phyloP scores from a whole-genome alignment of 768 basidiomycete species.

The Zangia roseola region DNA sequence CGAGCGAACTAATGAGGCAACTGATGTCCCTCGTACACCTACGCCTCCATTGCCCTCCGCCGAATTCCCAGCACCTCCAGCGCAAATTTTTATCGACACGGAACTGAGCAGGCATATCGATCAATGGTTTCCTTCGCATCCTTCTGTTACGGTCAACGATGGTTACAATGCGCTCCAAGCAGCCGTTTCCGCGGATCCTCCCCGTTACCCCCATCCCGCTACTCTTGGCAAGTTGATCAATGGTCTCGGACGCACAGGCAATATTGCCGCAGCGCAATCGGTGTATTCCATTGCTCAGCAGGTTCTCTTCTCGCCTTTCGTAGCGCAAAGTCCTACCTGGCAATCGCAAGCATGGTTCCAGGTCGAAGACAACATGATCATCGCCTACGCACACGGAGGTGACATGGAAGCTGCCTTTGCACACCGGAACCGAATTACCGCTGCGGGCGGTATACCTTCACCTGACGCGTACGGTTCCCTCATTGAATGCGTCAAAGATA shows the following conservation, averaged over 20 bases:
- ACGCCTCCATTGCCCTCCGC: slow-evolving; percentile 13
- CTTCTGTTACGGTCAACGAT: slow-evolving; percentile 28
- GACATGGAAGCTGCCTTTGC: slow-evolving; percentile 77
- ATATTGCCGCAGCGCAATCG: slow-evolving; percentile 58
- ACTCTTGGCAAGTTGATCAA: slow-evolving; percentile 65
- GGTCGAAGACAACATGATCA: slow-evolving; percentile 89
- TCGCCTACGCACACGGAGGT: slow-evolving; percentile 79
- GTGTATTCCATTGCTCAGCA: slow-evolving; percentile 70
- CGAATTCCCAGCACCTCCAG: slow-evolving; percentile 10
- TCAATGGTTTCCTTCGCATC: slow-evolving; percentile 30
- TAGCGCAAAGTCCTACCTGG: slow-evolving; percentile 40
- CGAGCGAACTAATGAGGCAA: slow-evolving; percentile 11
- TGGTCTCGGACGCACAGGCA: slow-evolving; percentile 59
- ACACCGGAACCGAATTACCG: slow-evolving; percentile 75
- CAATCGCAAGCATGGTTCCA: slow-evolving; percentile 66
- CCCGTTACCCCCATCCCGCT: slow-evolving; percentile 49
- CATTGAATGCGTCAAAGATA: slow-evolving; percentile 85
- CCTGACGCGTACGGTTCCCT: slow-evolving; percentile 92
- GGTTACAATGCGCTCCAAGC: slow-evolving; percentile 52
- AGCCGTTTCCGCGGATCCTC: slow-evolving; percentile 36
- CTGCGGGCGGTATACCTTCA: slow-evolving; percentile 72
- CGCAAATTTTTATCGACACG: slow-evolving; percentile 23
- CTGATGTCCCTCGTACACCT: slow-evolving; percentile 1
- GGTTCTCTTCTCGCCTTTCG: slow-evolving; percentile 44
- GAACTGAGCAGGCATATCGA: slow-evolving; percentile 33